Evolutionary conservation across 805 yeast genomes (phyloP), one percentile per base, ranked within the genome.

Genomic region (Sugiyamaella smithiae): DNA sequence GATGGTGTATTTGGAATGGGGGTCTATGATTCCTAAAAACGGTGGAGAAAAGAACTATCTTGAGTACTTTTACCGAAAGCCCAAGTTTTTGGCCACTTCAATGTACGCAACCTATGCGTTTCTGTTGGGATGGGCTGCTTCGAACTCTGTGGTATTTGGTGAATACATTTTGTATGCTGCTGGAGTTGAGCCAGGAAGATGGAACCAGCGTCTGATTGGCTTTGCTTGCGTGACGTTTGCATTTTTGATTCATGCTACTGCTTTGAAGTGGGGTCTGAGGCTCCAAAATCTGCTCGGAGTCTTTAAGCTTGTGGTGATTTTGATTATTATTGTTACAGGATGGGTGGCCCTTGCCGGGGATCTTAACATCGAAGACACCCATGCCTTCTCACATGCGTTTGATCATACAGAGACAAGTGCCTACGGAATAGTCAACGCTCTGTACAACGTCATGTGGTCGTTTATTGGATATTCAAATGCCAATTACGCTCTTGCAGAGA

Each of bases 21-120:
- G 95, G 12, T 77, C 85, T 4, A 82, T 83, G 37, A 79, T 85
- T 49, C 87, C 88, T 41, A 78, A 84, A 68, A 85, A 86, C 60
- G 95, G 95, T 56, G 96, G 93, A 57, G 95, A 87, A 62, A 85
- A 85, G 67, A 85, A 84, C 60, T 87, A 87, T 63, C 68, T 87
- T 57, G 93, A 86, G 63, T 82, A 76, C 57, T 77, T 85, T 43
- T 87, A 74, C 68, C 73, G 72, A 43, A 80, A 77, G 57, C 95
- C 95, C 36, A 76, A 71, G 62, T 85, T 82, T 61, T 71, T 87
- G 51, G 75, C 83, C 40, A 81, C 86, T 23, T 78, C 76, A 16
- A 72, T 78, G 70, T 81, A 78, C 54, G 89, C 88, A 0, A 71
- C 89, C 2, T 84, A 85, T 60, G 81, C 82, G 14, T 81, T 87